Evolutionary conservation across 2,329 filamentous ascomycete species (phyloP).

Genomic region (Ilyonectria mors-panacis): DNA sequence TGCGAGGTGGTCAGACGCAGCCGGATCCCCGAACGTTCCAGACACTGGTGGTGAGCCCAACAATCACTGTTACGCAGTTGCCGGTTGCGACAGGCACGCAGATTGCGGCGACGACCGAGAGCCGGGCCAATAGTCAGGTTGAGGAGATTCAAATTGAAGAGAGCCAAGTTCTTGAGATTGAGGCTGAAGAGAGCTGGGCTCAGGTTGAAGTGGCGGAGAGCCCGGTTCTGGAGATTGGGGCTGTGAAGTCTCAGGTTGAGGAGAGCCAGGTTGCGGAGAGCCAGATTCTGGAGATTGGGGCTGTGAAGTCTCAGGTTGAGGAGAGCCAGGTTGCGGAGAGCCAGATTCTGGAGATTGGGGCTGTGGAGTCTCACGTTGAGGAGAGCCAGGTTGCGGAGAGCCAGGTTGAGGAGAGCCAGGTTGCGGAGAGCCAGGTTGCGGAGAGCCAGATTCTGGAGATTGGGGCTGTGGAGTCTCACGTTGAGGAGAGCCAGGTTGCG

Average conservation of each 20-base stretch:
- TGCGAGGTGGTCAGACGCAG: constrained; percentile 49
- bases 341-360: background rate
- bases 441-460: background rate
- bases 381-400: background rate
- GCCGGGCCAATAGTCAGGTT: constrained; percentile 43
- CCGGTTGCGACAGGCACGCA: constrained; percentile 16
- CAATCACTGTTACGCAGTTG: constrained; percentile 45
- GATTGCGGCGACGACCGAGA: constrained; percentile 12
- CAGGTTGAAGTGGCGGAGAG: background rate
- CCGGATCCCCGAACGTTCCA: constrained; percentile 49
- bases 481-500: background rate
- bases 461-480: background rate
- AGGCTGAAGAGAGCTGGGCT: background rate
- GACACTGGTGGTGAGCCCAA: constrained; percentile 47
- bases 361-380: background rate
- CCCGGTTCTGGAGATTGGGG: constrained; percentile 46
- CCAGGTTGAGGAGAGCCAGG: too few relatives aligned
- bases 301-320: too few relatives aligned
- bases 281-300: too few relatives aligned
- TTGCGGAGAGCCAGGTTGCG: too few relatives aligned
- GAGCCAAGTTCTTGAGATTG: background rate
- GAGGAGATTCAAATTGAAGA: background rate
- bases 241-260: constrained; percentile 13
- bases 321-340: background rate
- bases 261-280: constrained; percentile 1